Evolutionary conservation across 2,329 filamentous ascomycete genomes (phyloP).

Genomic region (Nectriaceae sp.): DNA sequence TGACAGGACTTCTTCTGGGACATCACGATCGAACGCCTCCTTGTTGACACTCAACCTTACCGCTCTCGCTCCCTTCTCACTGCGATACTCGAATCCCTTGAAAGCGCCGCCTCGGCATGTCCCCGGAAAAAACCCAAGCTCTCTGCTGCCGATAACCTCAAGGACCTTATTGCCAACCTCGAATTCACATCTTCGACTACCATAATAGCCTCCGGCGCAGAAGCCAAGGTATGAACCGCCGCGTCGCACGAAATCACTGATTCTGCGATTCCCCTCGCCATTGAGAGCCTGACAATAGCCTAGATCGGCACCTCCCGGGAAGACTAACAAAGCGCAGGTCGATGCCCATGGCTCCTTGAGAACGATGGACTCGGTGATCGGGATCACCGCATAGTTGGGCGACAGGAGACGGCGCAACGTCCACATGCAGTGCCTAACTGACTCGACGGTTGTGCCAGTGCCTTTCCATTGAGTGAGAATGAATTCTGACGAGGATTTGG

Average conservation of each 20-base stretch:
- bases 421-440: conserved; percentile 86
- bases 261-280: conserved; percentile 81
- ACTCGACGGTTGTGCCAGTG: conserved; percentile 82
- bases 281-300: conserved; percentile 88
- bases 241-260: conserved; percentile 80
- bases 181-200: conserved; percentile 79
- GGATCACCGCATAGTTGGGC: conserved; percentile 89
- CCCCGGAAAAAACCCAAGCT: conserved; percentile 87
- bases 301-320: conserved; percentile 92
- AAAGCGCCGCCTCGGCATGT: conserved; percentile 86
- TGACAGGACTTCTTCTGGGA: conserved; percentile 66
- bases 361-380: conserved; percentile 75
- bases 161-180: conserved; percentile 77
- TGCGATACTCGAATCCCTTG: conserved; percentile 85
- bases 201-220: conserved; percentile 95
- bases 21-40: conserved; percentile 54
- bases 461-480: conserved; percentile 50
- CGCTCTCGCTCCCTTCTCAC: conserved; percentile 80
- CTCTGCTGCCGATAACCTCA: conserved; percentile 82
- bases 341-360: conserved; percentile 90
- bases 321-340: conserved; percentile 84
- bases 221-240: conserved; percentile 89
- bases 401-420: conserved; percentile 83
- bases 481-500: neutral
- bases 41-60: conserved; percentile 66